Base-by-base conservation (phyloP, 345 rosid genomes). In the Cardamine occulta region DNA sequence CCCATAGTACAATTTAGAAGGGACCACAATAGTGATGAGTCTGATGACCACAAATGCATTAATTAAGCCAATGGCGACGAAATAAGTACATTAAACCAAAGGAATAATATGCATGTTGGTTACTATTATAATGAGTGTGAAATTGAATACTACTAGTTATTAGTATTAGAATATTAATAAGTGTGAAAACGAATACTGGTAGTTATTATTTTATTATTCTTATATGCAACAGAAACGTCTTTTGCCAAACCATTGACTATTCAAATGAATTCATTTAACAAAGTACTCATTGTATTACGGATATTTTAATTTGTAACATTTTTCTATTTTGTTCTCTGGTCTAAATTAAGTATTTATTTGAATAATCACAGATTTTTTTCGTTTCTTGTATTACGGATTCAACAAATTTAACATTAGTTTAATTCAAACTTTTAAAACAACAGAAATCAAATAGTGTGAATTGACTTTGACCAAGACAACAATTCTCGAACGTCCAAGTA, bases 401-500 rank as follows among this genome's bases (percentile, higher is more conserved):
- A 75, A 64, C 21, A 17, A 11, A 60, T 61, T 29, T 52, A 52
- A 47, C 48, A 32, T 35, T 66, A 28, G 45, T 75, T 58, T 37
- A 26, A 66, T 74, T 48, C 42, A 52, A 68, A 31, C 3, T n/a
- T n/a, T n/a, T 40, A 75, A 68, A 8, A 26, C 15, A 11, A 31
- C 68, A 67, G 37, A 40, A 37, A 37, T 37, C 14, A 39, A 49
- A 40, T 15, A 68, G 63, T 69, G 63, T 68, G 69, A 52, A 5
- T 15, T 12, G 71, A 76, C 34, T 63, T 70, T 54, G 80, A 68
- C 69, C 74, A 53, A 5, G 63, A 53, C 74, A 29, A 58, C 26
- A 28, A 73, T 10, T n/a, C 23, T 28, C 48, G 11, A 32, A 44
- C 17, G 6, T 44, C 63, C 49, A 55, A 2, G 51, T 56, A 66